Conservation (phyloP, 2,329 filamentous ascomycete species). For the Coniochaeta ligniaria region DNA sequence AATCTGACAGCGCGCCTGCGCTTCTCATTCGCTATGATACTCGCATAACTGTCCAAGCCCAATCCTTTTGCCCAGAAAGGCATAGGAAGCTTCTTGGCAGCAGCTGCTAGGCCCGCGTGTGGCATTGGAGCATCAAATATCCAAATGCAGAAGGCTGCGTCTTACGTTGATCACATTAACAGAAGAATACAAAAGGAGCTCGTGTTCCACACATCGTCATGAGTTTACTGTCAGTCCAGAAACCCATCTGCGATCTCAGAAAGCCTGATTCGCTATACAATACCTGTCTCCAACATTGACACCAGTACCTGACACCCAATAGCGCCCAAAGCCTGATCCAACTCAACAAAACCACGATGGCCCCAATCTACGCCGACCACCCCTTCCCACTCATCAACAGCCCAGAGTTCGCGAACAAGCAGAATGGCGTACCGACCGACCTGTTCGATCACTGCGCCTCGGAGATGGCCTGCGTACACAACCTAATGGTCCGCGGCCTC, state of each 20-base stretch:
- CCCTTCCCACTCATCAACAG: constrained; percentile 15
- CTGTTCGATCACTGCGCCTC: constrained; percentile 17
- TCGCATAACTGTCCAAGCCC: neutral
- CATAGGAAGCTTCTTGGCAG: neutral
- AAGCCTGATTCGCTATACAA: neutral
- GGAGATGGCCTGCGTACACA: constrained; percentile 26
- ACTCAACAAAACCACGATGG: constrained; percentile 9
- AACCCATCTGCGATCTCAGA: neutral
- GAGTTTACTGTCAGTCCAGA: neutral
- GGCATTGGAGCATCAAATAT: neutral
- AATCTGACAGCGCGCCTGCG: neutral
- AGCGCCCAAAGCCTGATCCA: neutral
- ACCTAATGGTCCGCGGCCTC: constrained; percentile 26
- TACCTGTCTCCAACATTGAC: neutral
- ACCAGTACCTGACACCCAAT: neutral
- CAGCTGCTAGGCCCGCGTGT: neutral
- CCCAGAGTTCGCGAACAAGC: constrained; percentile 3
- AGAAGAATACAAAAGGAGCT: neutral
- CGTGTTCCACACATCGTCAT: neutral
- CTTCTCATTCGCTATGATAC: neutral
- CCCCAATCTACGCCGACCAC: constrained; percentile 18
- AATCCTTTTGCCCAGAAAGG: neutral
- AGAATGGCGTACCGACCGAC: constrained; percentile 9
- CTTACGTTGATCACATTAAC: neutral
- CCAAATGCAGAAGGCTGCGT: neutral